phyloP scores from a whole-genome alignment of 2,329 filamentous ascomycete species.

The Stachybotrys chartarum region DNA sequence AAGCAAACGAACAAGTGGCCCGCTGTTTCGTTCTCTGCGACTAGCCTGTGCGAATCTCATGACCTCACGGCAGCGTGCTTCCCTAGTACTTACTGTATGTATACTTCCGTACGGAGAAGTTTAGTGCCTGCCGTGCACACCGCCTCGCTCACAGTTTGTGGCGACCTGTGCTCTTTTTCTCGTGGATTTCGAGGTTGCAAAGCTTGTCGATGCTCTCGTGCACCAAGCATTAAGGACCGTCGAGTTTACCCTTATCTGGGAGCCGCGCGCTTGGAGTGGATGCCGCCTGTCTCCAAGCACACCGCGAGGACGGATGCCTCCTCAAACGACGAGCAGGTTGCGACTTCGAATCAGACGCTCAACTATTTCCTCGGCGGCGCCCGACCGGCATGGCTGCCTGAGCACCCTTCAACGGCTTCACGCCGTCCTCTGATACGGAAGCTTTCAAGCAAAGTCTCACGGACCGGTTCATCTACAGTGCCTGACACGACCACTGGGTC shows the following conservation, averaged over 20 bases:
- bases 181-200: no score
- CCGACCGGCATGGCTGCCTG: constrained; percentile 21
- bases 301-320: neutral
- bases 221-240: neutral
- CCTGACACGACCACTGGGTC: neutral
- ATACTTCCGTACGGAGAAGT: no score
- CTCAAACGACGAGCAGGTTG: constrained; percentile 17
- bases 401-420: neutral
- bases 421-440: neutral
- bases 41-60: no score
- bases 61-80: no score
- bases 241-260: neutral
- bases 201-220: no score
- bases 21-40: no score
- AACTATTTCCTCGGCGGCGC: constrained; percentile 30
- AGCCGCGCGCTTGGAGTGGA: neutral
- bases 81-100: no score
- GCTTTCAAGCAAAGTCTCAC: neutral
- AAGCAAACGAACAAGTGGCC: no score
- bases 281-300: neutral
- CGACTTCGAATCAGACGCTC: constrained; percentile 32
- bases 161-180: no score
- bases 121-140: no score
- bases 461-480: neutral
- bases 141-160: no score